These are phyloP conservation scores for Golubevia pallescens DNA, from an alignment of 1,284 basidiomycete genomes.

Conservation along the genomic window DNA sequence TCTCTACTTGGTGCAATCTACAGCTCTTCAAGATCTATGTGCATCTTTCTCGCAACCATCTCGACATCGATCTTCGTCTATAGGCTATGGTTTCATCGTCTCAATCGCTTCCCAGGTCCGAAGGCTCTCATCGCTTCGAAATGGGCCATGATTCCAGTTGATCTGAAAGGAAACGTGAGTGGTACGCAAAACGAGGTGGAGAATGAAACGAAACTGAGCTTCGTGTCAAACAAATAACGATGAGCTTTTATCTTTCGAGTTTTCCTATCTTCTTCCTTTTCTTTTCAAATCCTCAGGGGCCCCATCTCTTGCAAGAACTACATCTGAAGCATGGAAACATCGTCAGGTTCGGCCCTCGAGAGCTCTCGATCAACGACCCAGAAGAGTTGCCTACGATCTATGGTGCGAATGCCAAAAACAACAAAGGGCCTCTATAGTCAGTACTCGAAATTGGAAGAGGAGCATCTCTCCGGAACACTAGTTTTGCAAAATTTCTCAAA, in stretches of 20 bases:
- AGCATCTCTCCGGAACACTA: too few relatives aligned
- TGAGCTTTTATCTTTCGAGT: too few relatives aligned
- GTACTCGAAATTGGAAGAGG: background rate
- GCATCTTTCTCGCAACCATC: constrained; percentile 10
- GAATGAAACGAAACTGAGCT: background rate
- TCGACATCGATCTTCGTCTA: constrained; percentile 21
- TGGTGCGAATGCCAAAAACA: constrained; percentile 17
- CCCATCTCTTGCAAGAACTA: constrained; percentile 10
- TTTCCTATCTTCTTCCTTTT: too few relatives aligned
- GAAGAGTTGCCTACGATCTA: constrained; percentile 16
- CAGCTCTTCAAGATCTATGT: constrained; percentile 9
- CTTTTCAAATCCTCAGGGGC: constrained; percentile 2
- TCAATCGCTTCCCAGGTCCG: constrained; percentile 23
- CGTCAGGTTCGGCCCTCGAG: constrained; percentile 26
- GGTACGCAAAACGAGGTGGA: too few relatives aligned
- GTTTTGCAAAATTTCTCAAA: too few relatives aligned
- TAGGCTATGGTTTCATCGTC: constrained; percentile 24
- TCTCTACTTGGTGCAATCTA: too few relatives aligned
- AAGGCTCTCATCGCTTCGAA: constrained; percentile 18
- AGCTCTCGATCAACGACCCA: constrained; percentile 25
- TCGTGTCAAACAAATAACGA: background rate
- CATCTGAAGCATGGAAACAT: constrained; percentile 25
- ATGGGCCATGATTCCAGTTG: constrained; percentile 17
- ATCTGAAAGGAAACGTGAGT: constrained; percentile 11
- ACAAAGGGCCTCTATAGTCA: constrained; percentile 27